These are phyloP conservation scores for Globisporangium sylvaticum DNA, from an alignment of 352 stramenopile genomes.

Conservation along the genomic window DNA sequence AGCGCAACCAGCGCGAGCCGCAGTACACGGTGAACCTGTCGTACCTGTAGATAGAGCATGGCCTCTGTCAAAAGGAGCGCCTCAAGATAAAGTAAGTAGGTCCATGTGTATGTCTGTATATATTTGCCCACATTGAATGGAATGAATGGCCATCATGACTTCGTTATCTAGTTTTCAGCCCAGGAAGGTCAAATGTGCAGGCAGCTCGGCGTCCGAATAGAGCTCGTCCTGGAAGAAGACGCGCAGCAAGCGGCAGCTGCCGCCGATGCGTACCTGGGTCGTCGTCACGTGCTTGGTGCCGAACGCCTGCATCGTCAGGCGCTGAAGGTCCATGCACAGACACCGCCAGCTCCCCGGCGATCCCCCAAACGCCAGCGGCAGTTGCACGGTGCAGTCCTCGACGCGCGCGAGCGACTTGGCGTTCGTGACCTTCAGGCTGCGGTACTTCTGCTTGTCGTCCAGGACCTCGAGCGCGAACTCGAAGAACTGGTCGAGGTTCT, in stretches of 20 bases:
- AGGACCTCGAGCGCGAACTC: slow-evolving; percentile 68
- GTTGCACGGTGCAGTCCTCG: slow-evolving; percentile 42
- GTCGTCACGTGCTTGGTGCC: slow-evolving; percentile 70
- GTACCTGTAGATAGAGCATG: too few relatives aligned
- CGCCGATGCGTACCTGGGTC: slow-evolving; percentile 52
- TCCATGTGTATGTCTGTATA: slow-evolving; percentile 5
- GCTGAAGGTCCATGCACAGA: slow-evolving; percentile 73
- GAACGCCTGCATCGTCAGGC: slow-evolving; percentile 64
- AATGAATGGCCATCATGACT: background rate
- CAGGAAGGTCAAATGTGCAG: slow-evolving; percentile 62
- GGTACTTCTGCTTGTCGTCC: slow-evolving; percentile 64
- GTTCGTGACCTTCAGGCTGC: slow-evolving; percentile 66
- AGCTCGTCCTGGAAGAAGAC: slow-evolving; percentile 80
- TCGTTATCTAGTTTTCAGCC: slow-evolving; percentile 19
- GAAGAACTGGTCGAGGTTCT: slow-evolving; percentile 73
- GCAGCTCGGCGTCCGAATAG: slow-evolving; percentile 68
- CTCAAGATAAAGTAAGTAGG: slow-evolving; percentile 2
- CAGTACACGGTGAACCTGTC: slow-evolving; percentile 87
- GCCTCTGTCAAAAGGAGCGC: too few relatives aligned
- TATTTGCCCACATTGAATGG: slow-evolving; percentile 5
- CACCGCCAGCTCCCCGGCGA: slow-evolving; percentile 50
- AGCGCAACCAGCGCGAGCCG: slow-evolving; percentile 82
- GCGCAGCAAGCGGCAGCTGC: slow-evolving; percentile 67
- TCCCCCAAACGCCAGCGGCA: slow-evolving; percentile 52
- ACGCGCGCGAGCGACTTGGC: slow-evolving; percentile 60